Conservation (phyloP, 805 yeast genomes). For the Schizosaccharomyces osmophilus region DNA sequence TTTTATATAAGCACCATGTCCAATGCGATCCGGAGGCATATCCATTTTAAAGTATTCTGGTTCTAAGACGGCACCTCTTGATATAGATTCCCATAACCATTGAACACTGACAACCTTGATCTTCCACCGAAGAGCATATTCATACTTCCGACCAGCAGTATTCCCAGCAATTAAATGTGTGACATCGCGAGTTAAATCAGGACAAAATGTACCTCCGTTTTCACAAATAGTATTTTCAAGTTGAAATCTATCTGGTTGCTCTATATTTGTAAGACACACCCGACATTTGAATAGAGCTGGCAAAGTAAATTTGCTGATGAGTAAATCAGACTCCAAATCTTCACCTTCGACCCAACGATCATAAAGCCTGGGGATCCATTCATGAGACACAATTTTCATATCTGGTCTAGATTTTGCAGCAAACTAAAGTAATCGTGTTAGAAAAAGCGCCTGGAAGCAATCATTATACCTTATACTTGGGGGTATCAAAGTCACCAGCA, state of each 20-base stretch:
- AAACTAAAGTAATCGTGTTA: conserved; percentile 9
- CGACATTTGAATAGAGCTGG: conserved; percentile 13
- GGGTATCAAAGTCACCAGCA: conserved; percentile 28
- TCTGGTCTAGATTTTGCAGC: conserved; percentile 22
- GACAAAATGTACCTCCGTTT: conserved; percentile 13
- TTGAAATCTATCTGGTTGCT: conserved; percentile 6
- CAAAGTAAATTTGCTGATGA: conserved; percentile 7
- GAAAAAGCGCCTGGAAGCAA: neutral
- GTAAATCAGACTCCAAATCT: conserved; percentile 12
- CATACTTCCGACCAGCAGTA: conserved; percentile 12
- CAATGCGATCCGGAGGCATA: conserved; percentile 13
- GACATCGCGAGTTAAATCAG: conserved; percentile 10
- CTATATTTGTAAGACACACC: conserved; percentile 17
- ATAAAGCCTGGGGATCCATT: conserved; percentile 22
- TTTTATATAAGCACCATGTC: conserved; percentile 11
- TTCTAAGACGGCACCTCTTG: conserved; percentile 18
- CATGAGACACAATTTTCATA: conserved; percentile 27
- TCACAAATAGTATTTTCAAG: conserved; percentile 9
- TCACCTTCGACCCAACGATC: conserved; percentile 28
- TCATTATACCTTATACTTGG: conserved; percentile 19
- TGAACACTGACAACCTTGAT: conserved; percentile 20
- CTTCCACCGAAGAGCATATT: conserved; percentile 17
- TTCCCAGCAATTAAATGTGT: conserved; percentile 13
- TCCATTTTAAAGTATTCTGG: conserved; percentile 15
- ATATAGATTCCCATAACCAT: conserved; percentile 20